phyloP scores from a whole-genome alignment of 306 rosid genomes.

The Begonia masoniana region DNA sequence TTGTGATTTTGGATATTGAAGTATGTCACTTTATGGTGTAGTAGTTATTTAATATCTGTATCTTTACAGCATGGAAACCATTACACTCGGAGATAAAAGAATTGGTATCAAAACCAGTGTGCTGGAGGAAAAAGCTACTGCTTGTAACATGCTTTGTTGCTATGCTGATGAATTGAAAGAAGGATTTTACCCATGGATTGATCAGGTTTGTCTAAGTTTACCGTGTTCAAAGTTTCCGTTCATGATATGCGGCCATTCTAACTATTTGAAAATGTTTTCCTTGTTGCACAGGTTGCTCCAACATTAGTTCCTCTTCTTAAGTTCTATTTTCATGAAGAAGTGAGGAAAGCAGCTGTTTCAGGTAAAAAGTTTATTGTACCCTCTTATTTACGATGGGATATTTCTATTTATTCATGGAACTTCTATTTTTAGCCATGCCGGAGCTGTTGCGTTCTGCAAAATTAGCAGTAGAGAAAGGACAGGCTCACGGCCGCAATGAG shows the following conservation, averaged over 20 bases:
- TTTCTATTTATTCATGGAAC: background rate
- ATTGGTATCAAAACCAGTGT: conserved; percentile 98
- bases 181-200: conserved; percentile 99
- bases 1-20: no score
- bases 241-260: background rate
- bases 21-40: no score
- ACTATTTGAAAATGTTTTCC: conserved; percentile 6
- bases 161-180: conserved; percentile 98
- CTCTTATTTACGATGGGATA: background rate
- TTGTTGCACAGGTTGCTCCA: conserved; percentile 66
- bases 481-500: conserved; percentile 80
- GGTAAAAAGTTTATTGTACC: conserved; percentile 30
- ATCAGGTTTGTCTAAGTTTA: conserved; percentile 45
- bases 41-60: conserved; percentile 2
- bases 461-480: conserved; percentile 91
- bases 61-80: conserved; percentile 79
- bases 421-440: conserved; percentile 67
- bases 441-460: conserved; percentile 90
- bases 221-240: no score
- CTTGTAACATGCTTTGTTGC: conserved; percentile 98
- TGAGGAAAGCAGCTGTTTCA: conserved; percentile 97
- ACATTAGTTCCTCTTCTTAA: conserved; percentile 90
- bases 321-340: conserved; percentile 97
- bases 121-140: conserved; percentile 97
- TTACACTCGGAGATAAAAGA: conserved; percentile 93